Evolutionary conservation across 345 rosid genomes (phyloP), one percentile per base, ranked within the genome.

Genomic region (Melaleuca quinquenervia): DNA sequence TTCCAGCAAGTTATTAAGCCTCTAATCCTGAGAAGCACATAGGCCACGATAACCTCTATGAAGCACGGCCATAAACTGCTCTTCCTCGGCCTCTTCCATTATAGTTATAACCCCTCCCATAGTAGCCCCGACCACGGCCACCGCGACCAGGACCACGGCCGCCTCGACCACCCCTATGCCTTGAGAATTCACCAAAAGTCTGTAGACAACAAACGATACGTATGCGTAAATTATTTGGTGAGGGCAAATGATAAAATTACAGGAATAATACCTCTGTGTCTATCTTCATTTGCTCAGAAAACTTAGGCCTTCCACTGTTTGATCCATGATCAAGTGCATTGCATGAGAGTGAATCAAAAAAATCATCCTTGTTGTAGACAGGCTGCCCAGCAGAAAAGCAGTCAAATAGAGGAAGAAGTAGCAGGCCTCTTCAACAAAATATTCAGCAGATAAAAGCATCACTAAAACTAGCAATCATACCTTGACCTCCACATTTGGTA

Each of bases 361-460:
- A 95, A 92, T 96, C 99, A 82, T 96, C 98, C 92, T 95, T 96
- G 86, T 93, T 95, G 91, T 96, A 96, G 45, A 95, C 90, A 87
- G 94, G 90, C 99, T 96, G 92, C 78, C 45, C 78, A 70, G 84
- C 87, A 50, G 86, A 15, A 87, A 53, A 83, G 85, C 56, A 52
- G 85, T 55, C 45, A 27, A 82, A 55, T 16, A 26, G 18, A 48
- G 26, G 29, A 64, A 32, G 24, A 44, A 32, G 49, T 18, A 64
- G 45, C 44, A 32, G 45, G 11, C 76, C 76, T 16, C 45, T 32
- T 16, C 45, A 24, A 64, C 22, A 22, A 64, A 64, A 64, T 64
- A 64, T 64, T 32, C 78, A 8, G 45, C 22, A 70, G 78, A 32
- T 32, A 70, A 32, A 70, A 41, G 78, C 20, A 32, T 32, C 45